Base-by-base conservation (phyloP, 1,284 basidiomycete genomes). In the Takashimella tepidaria region DNA sequence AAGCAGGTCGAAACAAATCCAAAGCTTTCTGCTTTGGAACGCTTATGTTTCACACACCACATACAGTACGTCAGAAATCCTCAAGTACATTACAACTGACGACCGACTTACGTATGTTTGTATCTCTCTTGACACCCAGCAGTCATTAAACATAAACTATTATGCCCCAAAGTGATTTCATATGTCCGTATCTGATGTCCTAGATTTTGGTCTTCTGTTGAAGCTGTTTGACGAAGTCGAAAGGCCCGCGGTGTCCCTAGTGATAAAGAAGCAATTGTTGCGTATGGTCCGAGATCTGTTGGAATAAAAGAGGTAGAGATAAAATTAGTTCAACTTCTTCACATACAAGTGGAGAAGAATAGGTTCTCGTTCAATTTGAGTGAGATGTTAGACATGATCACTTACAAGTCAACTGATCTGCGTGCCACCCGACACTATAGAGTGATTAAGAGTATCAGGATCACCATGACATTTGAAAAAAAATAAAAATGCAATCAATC, bases 101-200 rank as follows among this genome's bases (percentile, higher is more conserved):
- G 6, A 27, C 16, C 25, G 5, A 59, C 72, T 59, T 50, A 74
- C 72, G 71, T 74, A 57, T 79, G 78, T 59, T 96, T 96, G 78
- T 86, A 97, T 20, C 80, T 79, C 73, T 97, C 92, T 77, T 97
- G 92, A 58, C 85, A 87, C 1, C 87, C 86, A 0, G 88, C 88
- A 61, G 92, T 88, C 92, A 97, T 97, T 63, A 95, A 87, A n/a
- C 83, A 79, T 59, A 92, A 84, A 24, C 87, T 89, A 68, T 96
- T 96, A 67, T 96, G 92, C 4, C 82, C 74, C 22, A 96, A 75
- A 11, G 85, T 84, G 21, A 95, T 81, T 69, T 92, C 89, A 73
- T 87, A 92, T 0, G 91, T 95, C 59, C 84, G 80, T 1, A 86
- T 60, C 3, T 66, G 64, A 8, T 81, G 51, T 81, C 80, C 19